A percentile compares a stretch with the other conserved stretches of the same genome.
Conservation (phyloP, 768 basidiomycete genomes). For the Panellus pusillus region DNA sequence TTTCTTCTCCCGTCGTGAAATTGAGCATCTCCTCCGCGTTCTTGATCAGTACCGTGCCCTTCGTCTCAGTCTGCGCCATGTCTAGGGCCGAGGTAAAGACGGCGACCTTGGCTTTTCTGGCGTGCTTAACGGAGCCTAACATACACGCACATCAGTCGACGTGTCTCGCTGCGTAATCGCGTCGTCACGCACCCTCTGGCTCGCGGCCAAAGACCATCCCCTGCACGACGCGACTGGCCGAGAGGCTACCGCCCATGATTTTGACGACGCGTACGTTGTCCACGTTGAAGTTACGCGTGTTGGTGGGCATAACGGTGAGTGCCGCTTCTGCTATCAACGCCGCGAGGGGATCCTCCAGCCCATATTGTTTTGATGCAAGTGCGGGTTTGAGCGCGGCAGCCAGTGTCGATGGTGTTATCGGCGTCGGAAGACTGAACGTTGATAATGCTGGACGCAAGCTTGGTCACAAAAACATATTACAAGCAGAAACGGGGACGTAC, state of each 20-base stretch:
- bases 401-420: slow-evolving; percentile 68
- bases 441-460: slow-evolving; percentile 56
- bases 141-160: neutral
- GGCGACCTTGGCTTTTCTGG: slow-evolving; percentile 85
- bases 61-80: slow-evolving; percentile 96
- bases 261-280: slow-evolving; percentile 98
- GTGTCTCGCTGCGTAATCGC: neutral
- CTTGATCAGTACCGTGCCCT: slow-evolving; percentile 95
- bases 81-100: slow-evolving; percentile 94
- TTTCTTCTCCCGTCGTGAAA: slow-evolving; percentile 94
- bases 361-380: slow-evolving; percentile 97
- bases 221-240: slow-evolving; percentile 82
- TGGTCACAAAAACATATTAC: slow-evolving; percentile 4
- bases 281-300: slow-evolving; percentile 92
- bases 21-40: slow-evolving; percentile 96
- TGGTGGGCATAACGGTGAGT: slow-evolving; percentile 85
- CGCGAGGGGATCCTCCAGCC: slow-evolving; percentile 81
- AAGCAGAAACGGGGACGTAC: slow-evolving; percentile 48
- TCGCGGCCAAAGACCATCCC: slow-evolving; percentile 99
- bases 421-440: slow-evolving; percentile 66
- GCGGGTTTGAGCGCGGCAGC: slow-evolving; percentile 81
- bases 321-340: slow-evolving; percentile 91
- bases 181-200: slow-evolving; percentile 70
- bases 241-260: slow-evolving; percentile 93
- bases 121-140: slow-evolving; percentile 80